phyloP scores from a whole-genome alignment of 1,284 basidiomycete species.

The Phaffia rhodozyma region DNA sequence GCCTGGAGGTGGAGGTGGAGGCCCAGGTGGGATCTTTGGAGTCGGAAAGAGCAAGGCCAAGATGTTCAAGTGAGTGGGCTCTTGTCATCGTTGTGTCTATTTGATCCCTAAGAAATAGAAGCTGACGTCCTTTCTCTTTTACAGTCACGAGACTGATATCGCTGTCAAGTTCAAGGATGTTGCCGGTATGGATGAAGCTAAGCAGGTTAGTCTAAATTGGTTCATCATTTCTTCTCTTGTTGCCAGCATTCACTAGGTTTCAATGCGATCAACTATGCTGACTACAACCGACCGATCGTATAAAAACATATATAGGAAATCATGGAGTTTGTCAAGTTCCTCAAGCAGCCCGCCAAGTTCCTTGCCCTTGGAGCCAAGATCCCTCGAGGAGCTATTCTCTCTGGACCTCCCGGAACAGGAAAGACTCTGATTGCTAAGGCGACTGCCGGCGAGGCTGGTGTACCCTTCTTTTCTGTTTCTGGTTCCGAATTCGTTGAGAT shows the following conservation, averaged over 20 bases:
- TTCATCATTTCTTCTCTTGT: neutral
- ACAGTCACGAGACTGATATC: constrained; percentile 80
- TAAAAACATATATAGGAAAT: constrained; percentile 77
- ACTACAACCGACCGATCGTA: neutral
- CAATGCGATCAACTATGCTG: neutral
- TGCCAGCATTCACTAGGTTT: neutral
- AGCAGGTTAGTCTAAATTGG: constrained; percentile 39
- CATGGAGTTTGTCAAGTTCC: constrained; percentile 99
- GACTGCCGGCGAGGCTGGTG: constrained; percentile 91
- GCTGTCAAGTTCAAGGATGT: constrained; percentile 91
- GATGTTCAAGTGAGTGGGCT: constrained; percentile 57
- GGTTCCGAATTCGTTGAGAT: constrained; percentile 99
- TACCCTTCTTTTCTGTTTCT: constrained; percentile 95
- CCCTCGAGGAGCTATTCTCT: constrained; percentile 93
- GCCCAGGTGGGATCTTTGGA: constrained; percentile 79
- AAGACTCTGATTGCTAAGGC: constrained; percentile 98
- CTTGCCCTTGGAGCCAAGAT: constrained; percentile 97
- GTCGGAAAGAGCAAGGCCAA: constrained; percentile 93
- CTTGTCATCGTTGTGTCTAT: neutral
- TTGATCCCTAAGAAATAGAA: neutral
- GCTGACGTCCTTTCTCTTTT: neutral
- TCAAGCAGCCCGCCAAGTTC: constrained; percentile 91
- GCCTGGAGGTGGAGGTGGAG: constrained; percentile 58
- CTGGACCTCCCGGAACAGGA: constrained; percentile 95
- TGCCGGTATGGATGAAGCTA: constrained; percentile 98